A percentile compares a stretch with the other conserved stretches of the same genome.
Evolutionary conservation across 371 early-diverging fungal genomes (phyloP).

Genomic region (Blastocladiella emersonii): DNA sequence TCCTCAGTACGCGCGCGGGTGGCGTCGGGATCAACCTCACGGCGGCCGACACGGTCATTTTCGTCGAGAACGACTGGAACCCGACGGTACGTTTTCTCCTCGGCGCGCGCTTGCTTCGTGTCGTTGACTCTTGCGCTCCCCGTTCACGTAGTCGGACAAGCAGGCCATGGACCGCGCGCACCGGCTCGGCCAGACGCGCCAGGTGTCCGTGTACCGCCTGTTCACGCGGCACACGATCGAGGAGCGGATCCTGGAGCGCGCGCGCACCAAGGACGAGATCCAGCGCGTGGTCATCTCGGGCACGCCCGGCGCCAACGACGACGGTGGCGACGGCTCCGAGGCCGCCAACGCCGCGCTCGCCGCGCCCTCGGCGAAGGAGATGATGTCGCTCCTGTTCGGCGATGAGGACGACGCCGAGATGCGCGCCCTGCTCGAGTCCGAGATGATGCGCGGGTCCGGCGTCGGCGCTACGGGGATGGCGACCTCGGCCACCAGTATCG

Average conservation of each 20-base stretch:
- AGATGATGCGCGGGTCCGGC: not conserved
- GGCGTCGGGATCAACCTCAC: constrained; percentile 99
- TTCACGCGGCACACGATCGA: constrained; percentile 86
- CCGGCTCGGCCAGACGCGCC: constrained; percentile 91
- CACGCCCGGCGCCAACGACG: constrained; percentile 3
- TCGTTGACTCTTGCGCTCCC: not conserved
- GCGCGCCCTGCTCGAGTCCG: not conserved
- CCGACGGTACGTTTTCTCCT: constrained; percentile 41
- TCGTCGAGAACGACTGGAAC: constrained; percentile 99
- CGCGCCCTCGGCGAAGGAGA: not conserved
- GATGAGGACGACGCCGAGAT: not conserved
- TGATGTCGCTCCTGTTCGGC: not conserved
- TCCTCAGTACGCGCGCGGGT: constrained; percentile 97
- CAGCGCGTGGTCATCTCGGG: constrained; percentile 95
- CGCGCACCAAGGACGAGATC: constrained; percentile 90
- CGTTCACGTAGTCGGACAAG: constrained; percentile 32
- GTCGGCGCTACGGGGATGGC: no score
- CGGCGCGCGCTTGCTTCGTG: not conserved
- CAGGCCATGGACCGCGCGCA: constrained; percentile 98
- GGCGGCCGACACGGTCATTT: constrained; percentile 98
- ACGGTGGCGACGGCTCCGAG: constrained; percentile 5
- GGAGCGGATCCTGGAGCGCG: constrained; percentile 76
- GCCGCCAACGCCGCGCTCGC: not conserved
- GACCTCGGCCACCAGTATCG: no score
- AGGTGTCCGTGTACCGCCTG: constrained; percentile 87